These are phyloP conservation scores for Coemansia sp. DNA, from an alignment of 192 early-diverging fungal genomes.

Conservation along the genomic window DNA sequence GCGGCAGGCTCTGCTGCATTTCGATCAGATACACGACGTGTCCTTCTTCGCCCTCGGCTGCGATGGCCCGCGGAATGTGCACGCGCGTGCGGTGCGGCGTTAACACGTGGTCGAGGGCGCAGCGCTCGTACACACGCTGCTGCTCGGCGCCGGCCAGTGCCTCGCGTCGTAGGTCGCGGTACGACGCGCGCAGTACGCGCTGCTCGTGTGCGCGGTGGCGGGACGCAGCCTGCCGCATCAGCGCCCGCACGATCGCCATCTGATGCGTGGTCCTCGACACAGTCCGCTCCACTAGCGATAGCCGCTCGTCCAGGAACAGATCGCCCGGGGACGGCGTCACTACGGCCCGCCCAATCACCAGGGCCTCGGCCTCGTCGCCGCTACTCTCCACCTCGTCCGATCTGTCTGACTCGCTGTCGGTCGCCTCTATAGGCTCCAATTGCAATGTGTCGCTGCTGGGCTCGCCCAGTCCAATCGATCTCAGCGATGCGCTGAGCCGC, in stretches of 20 bases:
- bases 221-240: constrained; percentile 64
- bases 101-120: constrained; percentile 65
- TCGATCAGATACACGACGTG: constrained; percentile 63
- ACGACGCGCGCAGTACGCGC: constrained; percentile 65
- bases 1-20: constrained; percentile 62
- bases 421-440: background rate
- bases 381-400: constrained; percentile 4
- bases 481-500: constrained; percentile 51
- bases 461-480: constrained; percentile 40
- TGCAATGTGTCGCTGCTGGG: background rate
- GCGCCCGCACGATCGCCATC: constrained; percentile 65
- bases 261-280: constrained; percentile 65
- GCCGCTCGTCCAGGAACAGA: constrained; percentile 62
- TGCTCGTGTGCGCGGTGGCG: constrained; percentile 62
- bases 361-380: constrained; percentile 41
- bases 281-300: constrained; percentile 56
- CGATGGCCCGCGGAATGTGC: constrained; percentile 44
- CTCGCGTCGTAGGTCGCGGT: constrained; percentile 60
- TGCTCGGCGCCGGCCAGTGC: constrained; percentile 64
- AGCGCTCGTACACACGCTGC: constrained; percentile 62
- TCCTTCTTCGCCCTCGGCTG: background rate
- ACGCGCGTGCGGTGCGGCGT: constrained; percentile 53
- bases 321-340: constrained; percentile 70
- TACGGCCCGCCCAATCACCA: constrained; percentile 55
- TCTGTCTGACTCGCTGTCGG: background rate